Evolutionary conservation across 2,329 filamentous ascomycete genomes (phyloP).

Genomic region (Phialophora tarda): DNA sequence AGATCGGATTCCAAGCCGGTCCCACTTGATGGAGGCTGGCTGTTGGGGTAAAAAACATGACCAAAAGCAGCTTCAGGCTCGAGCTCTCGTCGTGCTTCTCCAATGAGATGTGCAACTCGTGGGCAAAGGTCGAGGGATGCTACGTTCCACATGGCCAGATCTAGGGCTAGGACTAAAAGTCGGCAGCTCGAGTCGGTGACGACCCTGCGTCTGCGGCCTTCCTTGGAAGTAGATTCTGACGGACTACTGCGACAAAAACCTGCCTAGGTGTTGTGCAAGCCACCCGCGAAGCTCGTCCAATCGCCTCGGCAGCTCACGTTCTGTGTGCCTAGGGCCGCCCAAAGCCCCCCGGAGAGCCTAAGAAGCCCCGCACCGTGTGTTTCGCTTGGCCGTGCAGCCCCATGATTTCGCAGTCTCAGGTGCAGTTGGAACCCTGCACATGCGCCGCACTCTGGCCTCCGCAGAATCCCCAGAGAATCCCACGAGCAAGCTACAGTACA

Average conservation of each 20-base stretch:
- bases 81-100: constrained; percentile 4
- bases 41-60: constrained; percentile 18
- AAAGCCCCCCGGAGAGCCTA: background rate
- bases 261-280: background rate
- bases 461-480: constrained; percentile 20
- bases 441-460: constrained; percentile 6
- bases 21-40: constrained; percentile 25
- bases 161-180: background rate
- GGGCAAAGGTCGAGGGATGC: background rate
- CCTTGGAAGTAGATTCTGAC: background rate
- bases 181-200: background rate
- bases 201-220: background rate
- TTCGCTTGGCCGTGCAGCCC: constrained; percentile 12
- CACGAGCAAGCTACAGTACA: constrained; percentile 10
- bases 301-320: background rate
- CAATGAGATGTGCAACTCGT: constrained; percentile 8
- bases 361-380: constrained; percentile 7
- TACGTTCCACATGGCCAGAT: constrained; percentile 18
- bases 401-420: constrained; percentile 9
- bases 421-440: background rate
- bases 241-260: background rate
- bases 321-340: background rate
- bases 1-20: constrained; percentile 21
- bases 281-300: background rate
- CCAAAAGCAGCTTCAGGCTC: constrained; percentile 12